Conservation (phyloP, 345 rosid species). For the Pistacia integerrima region DNA sequence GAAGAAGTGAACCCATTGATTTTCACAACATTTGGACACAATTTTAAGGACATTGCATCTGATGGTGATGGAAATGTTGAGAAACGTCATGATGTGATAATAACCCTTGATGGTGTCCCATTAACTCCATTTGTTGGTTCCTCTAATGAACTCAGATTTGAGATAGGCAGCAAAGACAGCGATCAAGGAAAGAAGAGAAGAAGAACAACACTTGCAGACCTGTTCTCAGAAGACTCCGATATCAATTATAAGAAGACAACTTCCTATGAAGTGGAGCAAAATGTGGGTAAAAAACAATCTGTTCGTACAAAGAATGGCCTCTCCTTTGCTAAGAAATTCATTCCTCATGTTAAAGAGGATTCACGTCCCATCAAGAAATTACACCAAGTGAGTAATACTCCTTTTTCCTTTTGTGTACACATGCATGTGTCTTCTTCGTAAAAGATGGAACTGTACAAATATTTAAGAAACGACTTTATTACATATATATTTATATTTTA, state of each 20-base stretch:
- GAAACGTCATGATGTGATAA: slow-evolving; percentile 25
- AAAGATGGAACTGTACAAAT: too few relatives aligned
- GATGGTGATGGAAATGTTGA: slow-evolving; percentile 4
- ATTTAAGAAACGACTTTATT: too few relatives aligned
- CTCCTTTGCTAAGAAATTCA: slow-evolving; percentile 64
- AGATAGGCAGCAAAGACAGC: slow-evolving; percentile 18
- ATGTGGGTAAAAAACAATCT: slow-evolving; percentile 27
- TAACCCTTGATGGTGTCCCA: slow-evolving; percentile 28
- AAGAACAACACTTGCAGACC: slow-evolving; percentile 80
- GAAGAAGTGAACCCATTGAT: slow-evolving; percentile 74
- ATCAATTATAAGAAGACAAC: slow-evolving; percentile 33
- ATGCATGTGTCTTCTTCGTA: too few relatives aligned
- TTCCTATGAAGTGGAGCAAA: slow-evolving; percentile 27
- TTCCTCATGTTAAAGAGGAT: slow-evolving; percentile 54
- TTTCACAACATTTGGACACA: slow-evolving; percentile 35
- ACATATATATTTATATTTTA: too few relatives aligned
- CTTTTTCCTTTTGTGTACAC: neutral
- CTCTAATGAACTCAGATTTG: slow-evolving; percentile 16
- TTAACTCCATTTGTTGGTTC: slow-evolving; percentile 18
- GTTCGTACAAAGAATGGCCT: slow-evolving; percentile 40
- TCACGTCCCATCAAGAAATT: slow-evolving; percentile 67
- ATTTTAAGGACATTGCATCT: slow-evolving; percentile 17
- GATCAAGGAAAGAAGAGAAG: slow-evolving; percentile 41
- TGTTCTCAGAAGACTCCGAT: slow-evolving; percentile 66
- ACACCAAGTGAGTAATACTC: slow-evolving; percentile 39